Conservation (phyloP, 208 protist genomes). For the Acanthamoeba healyi region DNA sequence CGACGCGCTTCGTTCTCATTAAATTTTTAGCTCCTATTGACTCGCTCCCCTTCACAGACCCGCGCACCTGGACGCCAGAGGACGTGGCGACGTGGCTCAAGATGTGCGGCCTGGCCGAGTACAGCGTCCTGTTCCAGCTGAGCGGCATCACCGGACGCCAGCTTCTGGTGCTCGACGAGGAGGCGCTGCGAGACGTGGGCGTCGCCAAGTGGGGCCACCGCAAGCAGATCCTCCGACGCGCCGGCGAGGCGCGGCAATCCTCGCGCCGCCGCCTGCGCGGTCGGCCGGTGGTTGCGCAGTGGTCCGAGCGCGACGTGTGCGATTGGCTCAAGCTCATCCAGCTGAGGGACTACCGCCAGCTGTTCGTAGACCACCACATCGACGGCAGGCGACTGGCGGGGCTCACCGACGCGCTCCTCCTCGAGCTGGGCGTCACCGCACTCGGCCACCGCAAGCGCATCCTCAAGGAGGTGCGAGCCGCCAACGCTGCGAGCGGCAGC, state of each 20-base stretch:
- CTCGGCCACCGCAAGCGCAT: conserved; percentile 29
- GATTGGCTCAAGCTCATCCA: background rate
- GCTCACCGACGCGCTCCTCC: background rate
- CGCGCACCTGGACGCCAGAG: background rate
- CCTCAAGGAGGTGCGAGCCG: background rate
- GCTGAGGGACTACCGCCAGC: background rate
- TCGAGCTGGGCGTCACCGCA: background rate
- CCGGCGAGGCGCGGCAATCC: background rate
- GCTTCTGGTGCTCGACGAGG: background rate
- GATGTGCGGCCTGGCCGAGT: background rate
- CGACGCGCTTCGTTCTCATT: background rate
- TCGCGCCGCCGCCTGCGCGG: background rate
- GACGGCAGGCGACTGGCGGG: background rate
- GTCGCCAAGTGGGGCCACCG: background rate
- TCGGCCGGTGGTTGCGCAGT: background rate
- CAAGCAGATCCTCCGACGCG: background rate
- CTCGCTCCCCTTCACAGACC: background rate
- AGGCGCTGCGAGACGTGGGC: background rate
- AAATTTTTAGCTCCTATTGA: background rate
- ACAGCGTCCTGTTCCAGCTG: background rate
- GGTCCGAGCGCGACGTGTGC: background rate
- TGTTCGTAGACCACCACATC: background rate
- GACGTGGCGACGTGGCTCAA: background rate
- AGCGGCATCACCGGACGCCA: background rate
- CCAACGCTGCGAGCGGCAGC: background rate